phyloP scores from a whole-genome alignment of 768 basidiomycete genomes.

The Auricularia auricula-judae region DNA sequence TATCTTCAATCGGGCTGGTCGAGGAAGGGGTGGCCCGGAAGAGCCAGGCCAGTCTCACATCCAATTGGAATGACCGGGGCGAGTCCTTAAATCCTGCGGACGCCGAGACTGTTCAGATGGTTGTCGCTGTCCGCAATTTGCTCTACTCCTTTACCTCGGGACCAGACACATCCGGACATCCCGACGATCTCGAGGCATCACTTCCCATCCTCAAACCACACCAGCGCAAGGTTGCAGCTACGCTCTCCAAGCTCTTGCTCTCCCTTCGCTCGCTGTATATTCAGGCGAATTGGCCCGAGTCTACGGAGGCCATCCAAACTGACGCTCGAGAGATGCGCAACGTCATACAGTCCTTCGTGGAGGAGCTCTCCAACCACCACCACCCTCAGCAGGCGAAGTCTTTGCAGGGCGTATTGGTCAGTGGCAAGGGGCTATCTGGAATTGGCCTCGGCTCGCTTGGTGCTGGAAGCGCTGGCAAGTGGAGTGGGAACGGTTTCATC shows the following conservation, averaged over 20 bases:
- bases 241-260: constrained; percentile 82
- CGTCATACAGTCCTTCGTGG: constrained; percentile 16
- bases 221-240: constrained; percentile 79
- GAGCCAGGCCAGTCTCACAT: background rate
- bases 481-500: constrained; percentile 82
- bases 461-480: constrained; percentile 63
- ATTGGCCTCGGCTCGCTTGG: constrained; percentile 74
- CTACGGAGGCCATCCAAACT: constrained; percentile 11
- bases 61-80: background rate
- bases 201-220: constrained; percentile 47
- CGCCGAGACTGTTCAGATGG: background rate
- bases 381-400: constrained; percentile 36
- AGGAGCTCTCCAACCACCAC: constrained; percentile 31
- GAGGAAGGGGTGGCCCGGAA: background rate
- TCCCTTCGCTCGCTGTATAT: constrained; percentile 67
- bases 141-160: background rate
- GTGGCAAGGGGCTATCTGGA: constrained; percentile 17
- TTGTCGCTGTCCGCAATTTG: background rate
- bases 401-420: constrained; percentile 16
- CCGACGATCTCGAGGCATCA: background rate
- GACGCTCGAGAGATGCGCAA: constrained; percentile 18
- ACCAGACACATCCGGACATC: background rate
- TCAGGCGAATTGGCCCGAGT: constrained; percentile 14
- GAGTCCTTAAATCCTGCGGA: background rate
- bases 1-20: background rate